Percentiles rank a stretch among this genome's conserved stretches.
These are phyloP conservation scores for Colletotrichum eremochloae DNA, from an alignment of 2,329 filamentous ascomycete species.

Conservation along the genomic window DNA sequence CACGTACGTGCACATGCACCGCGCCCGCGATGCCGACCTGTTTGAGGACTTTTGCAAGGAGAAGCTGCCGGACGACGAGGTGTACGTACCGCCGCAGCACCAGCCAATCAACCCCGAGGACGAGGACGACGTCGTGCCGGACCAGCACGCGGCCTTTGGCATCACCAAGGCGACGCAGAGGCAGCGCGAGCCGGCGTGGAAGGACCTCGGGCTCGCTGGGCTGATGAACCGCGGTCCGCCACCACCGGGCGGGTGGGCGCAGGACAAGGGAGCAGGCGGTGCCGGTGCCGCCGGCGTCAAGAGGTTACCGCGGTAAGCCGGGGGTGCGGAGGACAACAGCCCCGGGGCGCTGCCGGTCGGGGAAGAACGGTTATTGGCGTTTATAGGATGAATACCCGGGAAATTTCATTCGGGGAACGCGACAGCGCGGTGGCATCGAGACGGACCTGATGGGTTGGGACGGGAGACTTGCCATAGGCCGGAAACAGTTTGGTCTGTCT, in stretches of 20 bases:
- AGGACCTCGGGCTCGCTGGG: conserved; percentile 79
- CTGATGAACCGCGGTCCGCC: conserved; percentile 75
- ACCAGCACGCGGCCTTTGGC: conserved; percentile 89
- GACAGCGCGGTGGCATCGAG: neutral
- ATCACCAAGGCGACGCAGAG: conserved; percentile 85
- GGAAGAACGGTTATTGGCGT: conserved; percentile 16
- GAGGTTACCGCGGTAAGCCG: conserved; percentile 33
- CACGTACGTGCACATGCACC: conserved; percentile 82
- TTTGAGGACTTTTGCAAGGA: conserved; percentile 82
- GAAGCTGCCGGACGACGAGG: conserved; percentile 80
- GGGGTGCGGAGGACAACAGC: neutral
- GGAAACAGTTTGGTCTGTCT: neutral
- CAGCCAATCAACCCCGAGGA: conserved; percentile 89
- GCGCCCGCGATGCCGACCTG: conserved; percentile 79
- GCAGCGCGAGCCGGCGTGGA: conserved; percentile 80
- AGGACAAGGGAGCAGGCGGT: conserved; percentile 42
- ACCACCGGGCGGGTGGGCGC: conserved; percentile 24
- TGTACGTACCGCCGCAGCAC: conserved; percentile 83
- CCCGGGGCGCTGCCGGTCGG: neutral
- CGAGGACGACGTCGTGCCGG: conserved; percentile 88
- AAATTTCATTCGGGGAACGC: conserved; percentile 8
- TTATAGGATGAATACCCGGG: conserved; percentile 37
- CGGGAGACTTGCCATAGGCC: neutral
- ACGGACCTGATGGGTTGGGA: neutral
- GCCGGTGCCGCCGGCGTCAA: conserved; percentile 42